A percentile compares a stretch with the other conserved stretches of the same genome.
phyloP scores from a whole-genome alignment of 257 asterid genomes.

The Fraxinus pennsylvanica region DNA sequence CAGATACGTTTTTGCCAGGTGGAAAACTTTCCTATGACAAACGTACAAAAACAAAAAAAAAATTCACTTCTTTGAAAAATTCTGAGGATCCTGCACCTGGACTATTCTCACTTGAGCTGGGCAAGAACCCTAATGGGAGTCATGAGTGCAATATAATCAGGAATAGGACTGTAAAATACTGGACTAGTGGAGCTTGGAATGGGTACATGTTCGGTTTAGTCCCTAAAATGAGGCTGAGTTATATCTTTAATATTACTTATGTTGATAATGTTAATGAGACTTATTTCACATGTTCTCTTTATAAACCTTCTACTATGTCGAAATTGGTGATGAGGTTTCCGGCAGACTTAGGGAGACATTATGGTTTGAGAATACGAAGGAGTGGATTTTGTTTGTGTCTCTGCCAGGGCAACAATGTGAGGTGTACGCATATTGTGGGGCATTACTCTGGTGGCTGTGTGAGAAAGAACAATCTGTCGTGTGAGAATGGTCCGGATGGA shows the following conservation, averaged over 20 bases:
- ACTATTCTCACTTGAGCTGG: no score
- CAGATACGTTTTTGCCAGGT: conserved; percentile 26
- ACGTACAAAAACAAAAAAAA: conserved; percentile 7
- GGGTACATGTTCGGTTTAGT: background rate
- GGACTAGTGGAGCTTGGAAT: conserved; percentile 10
- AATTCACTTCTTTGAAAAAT: conserved; percentile 9
- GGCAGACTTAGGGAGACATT: background rate
- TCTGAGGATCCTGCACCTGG: no score
- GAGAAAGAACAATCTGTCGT: conserved; percentile 38
- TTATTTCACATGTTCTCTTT: background rate
- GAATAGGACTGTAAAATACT: conserved; percentile 6
- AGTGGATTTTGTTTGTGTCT: background rate
- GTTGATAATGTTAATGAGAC: background rate
- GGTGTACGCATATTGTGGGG: conserved; percentile 10
- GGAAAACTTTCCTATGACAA: conserved; percentile 18
- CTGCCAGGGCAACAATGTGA: background rate
- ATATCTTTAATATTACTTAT: background rate
- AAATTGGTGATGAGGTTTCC: background rate
- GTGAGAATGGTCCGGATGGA: conserved; percentile 32
- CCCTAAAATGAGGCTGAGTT: background rate
- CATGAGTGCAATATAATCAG: background rate
- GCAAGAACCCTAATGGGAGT: no score
- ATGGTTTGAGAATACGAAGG: background rate
- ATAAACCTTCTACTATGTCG: background rate
- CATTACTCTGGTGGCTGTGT: conserved; percentile 30